Percentiles rank a stretch among this genome's conserved stretches.
Evolutionary conservation across 2,329 filamentous ascomycete genomes (phyloP).

Genomic region (Xylariomycetidae sp.): DNA sequence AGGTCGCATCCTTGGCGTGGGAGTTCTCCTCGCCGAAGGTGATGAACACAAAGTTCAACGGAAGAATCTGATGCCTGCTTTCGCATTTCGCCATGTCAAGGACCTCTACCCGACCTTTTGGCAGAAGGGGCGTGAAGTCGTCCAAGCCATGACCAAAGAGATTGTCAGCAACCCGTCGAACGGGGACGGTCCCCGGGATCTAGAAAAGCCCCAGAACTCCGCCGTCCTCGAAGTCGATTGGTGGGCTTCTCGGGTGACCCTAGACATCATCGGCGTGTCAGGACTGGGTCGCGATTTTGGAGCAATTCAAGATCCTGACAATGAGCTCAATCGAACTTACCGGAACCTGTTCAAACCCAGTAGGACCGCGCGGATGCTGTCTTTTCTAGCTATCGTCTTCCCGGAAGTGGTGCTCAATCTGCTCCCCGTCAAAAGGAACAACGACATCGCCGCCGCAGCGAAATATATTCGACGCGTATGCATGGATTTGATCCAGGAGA

Average conservation of each 20-base stretch:
- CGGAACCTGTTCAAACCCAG: constrained; percentile 49
- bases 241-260: constrained; percentile 64
- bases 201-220: constrained; percentile 29
- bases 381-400: constrained; percentile 57
- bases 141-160: constrained; percentile 53
- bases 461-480: constrained; percentile 61
- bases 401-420: constrained; percentile 55
- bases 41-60: constrained; percentile 82
- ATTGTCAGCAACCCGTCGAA: constrained; percentile 34
- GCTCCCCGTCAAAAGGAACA: constrained; percentile 69
- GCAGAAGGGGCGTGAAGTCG: constrained; percentile 67
- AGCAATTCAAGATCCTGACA: constrained; percentile 57
- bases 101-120: constrained; percentile 82
- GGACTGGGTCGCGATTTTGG: constrained; percentile 69
- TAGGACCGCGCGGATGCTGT: constrained; percentile 48
- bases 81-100: constrained; percentile 81
- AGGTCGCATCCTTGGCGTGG: constrained; percentile 62
- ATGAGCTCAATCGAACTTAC: constrained; percentile 56
- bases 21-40: constrained; percentile 79
- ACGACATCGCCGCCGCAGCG: constrained; percentile 53
- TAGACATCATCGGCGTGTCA: constrained; percentile 72
- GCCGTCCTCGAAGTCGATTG: constrained; percentile 51
- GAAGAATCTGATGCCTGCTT: constrained; percentile 75
- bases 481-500: constrained; percentile 62
- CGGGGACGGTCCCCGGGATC: constrained; percentile 9